phyloP scores from a whole-genome alignment of 768 basidiomycete species.

The Pleurotus sapidus region DNA sequence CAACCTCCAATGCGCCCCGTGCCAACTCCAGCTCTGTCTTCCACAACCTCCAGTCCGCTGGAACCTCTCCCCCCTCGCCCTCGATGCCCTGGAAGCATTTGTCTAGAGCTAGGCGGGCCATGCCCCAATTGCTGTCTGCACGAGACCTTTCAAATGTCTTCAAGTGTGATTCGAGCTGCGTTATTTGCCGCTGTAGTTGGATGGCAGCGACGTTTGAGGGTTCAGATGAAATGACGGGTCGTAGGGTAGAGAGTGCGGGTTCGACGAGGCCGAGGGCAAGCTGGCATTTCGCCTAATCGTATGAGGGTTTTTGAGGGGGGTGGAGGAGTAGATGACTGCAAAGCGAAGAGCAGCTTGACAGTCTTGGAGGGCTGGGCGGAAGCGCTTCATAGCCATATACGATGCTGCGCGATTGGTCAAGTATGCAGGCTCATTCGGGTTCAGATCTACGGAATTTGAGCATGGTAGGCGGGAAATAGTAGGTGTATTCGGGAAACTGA shows the following conservation, averaged over 20 bases:
- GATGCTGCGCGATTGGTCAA: constrained; percentile 86
- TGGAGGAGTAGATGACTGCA: constrained; percentile 55
- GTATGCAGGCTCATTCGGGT: constrained; percentile 68
- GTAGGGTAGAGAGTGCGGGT: constrained; percentile 64
- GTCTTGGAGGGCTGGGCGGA: constrained; percentile 70
- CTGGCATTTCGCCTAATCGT: constrained; percentile 81
- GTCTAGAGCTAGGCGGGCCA: constrained; percentile 78
- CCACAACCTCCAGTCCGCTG: constrained; percentile 80
- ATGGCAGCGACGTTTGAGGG: constrained; percentile 56
- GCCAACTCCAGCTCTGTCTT: constrained; percentile 75
- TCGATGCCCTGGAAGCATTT: constrained; percentile 73
- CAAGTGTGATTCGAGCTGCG: constrained; percentile 62
- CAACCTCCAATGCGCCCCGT: constrained; percentile 70
- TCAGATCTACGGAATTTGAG: constrained; percentile 41
- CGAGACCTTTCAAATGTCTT: constrained; percentile 59
- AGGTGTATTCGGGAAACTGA: not conserved
- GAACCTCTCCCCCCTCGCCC: constrained; percentile 71
- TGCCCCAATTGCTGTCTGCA: constrained; percentile 65
- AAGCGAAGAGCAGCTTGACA: constrained; percentile 70
- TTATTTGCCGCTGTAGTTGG: constrained; percentile 60
- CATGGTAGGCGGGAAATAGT: constrained; percentile 1
- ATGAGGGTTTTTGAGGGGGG: constrained; percentile 71
- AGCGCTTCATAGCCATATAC: constrained; percentile 78
- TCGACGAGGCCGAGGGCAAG: constrained; percentile 71
- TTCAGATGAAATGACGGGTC: constrained; percentile 59